Evolutionary conservation across 148 eudicot species (phyloP).

Genomic region (Tetragonia tetragonoides): DNA sequence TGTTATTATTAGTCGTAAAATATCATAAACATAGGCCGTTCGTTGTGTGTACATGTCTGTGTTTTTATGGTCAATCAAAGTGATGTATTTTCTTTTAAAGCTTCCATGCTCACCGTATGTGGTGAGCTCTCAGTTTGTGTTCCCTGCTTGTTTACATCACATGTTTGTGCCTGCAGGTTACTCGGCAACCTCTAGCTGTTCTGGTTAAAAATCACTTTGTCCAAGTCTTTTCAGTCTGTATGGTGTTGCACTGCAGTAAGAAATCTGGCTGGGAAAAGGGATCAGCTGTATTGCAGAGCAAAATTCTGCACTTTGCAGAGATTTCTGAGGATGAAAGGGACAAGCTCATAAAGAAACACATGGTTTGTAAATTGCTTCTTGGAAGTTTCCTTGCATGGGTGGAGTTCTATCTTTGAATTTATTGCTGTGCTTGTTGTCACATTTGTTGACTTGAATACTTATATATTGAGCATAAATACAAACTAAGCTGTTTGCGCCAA

Average conservation of each 20-base stretch:
- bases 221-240: conserved; percentile 81
- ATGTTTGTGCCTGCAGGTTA: conserved; percentile 55
- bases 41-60: background rate
- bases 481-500: no score
- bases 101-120: background rate
- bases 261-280: conserved; percentile 67
- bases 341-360: conserved; percentile 77
- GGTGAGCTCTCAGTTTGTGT: background rate
- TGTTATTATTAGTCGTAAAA: background rate
- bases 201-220: conserved; percentile 71
- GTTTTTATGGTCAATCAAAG: background rate
- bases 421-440: background rate
- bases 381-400: background rate
- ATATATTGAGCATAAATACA: no score
- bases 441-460: background rate
- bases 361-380: conserved; percentile 50
- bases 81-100: background rate
- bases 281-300: conserved; percentile 59
- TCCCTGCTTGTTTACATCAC: conserved; percentile 8
- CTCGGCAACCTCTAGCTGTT: conserved; percentile 46
- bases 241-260: conserved; percentile 84
- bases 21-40: background rate
- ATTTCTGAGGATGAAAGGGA: conserved; percentile 85
- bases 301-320: conserved; percentile 60
- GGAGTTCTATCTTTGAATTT: background rate